These are phyloP conservation scores for Tolypocladium ophioglossoides DNA, from an alignment of 2,329 filamentous ascomycete species.

Conservation along the genomic window DNA sequence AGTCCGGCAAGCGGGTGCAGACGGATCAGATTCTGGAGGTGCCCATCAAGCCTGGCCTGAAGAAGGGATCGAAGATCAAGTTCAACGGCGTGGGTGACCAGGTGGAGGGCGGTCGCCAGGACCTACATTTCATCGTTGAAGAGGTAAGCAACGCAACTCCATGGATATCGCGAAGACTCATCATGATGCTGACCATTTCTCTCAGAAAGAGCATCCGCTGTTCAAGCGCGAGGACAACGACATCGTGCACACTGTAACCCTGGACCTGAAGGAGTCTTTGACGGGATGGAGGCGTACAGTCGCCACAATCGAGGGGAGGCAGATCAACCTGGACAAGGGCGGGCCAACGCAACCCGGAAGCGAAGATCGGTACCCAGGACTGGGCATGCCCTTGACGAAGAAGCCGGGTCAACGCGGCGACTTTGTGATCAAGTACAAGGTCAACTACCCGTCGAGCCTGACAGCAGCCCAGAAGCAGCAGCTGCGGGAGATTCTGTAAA, in stretches of 20 bases:
- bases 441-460: conserved; percentile 78
- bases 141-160: conserved; percentile 52
- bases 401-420: conserved; percentile 76
- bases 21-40: conserved; percentile 90
- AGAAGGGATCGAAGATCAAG: conserved; percentile 97
- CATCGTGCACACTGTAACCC: conserved; percentile 64
- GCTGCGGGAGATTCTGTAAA: conserved; percentile 66
- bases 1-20: conserved; percentile 70
- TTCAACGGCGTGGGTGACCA: conserved; percentile 97
- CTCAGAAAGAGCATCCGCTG: conserved; percentile 73
- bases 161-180: neutral
- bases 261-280: conserved; percentile 85
- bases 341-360: conserved; percentile 81
- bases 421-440: conserved; percentile 81
- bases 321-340: conserved; percentile 65
- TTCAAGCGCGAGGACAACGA: conserved; percentile 86
- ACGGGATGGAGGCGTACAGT: conserved; percentile 92
- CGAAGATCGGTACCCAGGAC: conserved; percentile 67
- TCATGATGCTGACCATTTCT: conserved; percentile 5
- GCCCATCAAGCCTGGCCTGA: conserved; percentile 89
- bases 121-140: conserved; percentile 87
- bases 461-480: conserved; percentile 69
- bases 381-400: conserved; percentile 95
- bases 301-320: conserved; percentile 84
- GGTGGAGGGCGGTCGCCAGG: conserved; percentile 90